Base-by-base conservation (phyloP, 805 yeast genomes). In the Monosporozyma unispora region DNA sequence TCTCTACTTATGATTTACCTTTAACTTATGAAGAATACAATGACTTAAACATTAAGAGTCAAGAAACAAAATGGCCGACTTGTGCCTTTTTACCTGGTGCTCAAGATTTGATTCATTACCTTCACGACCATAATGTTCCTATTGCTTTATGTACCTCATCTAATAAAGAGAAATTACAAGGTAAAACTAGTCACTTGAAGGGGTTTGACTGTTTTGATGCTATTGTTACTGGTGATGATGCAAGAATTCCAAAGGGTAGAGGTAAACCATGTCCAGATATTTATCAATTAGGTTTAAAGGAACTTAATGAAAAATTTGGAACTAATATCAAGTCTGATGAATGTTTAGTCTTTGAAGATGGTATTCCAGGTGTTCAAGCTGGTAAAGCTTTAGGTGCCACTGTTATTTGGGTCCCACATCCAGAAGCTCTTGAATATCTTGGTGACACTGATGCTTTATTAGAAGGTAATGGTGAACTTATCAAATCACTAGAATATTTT, bases 231-330 rank as follows among this genome's bases (percentile, higher is more conserved):
- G 98, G 98, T 5, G 99, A 93, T 69, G 93, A 93, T 61, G 71
- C 79, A 33, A 76, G 95, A 42, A 80, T 93, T 50, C 86, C 91
- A 1, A 73, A 71, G 14, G 98, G 96, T 3, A 76, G 82, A 54
- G 98, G 99, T 5, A 93, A 93, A 64, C 99, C 99, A 12, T 73
- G 74, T 51, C 99, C 99, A 2, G 95, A 90, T 63, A 89, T 93
- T 54, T 93, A 96, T 95, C 78, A 79, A 54, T 74, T 81, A 3
- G 96, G 97, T 42, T 74, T 93, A 52, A 78, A 73, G 18, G 75
- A 82, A 12, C 58, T 93, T 48, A 93, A 93, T 63, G 77, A 78
- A 42, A 74, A 81, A 46, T 57, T 62, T 11, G 58, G 62, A 2
- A 64, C 63, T 1, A 58, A 66, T 2, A 84, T 91, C 52, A 59